Conservation (phyloP, 2,329 filamentous ascomycete genomes). For the Acephala macrosclerotiorum region DNA sequence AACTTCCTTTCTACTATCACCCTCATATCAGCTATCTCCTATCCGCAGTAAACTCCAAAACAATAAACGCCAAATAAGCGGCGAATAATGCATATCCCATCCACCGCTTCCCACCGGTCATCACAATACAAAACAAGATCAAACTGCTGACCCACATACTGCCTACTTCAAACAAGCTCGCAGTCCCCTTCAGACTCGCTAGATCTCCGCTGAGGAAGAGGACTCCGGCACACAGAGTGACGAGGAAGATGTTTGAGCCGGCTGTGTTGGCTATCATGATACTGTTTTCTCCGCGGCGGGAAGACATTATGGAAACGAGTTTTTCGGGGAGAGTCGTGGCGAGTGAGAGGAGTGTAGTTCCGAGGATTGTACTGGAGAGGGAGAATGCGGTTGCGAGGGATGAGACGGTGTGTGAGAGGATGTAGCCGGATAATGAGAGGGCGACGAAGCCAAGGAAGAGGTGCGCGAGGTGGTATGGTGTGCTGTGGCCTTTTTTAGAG, state of each 20-base stretch:
- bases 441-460: conserved; percentile 53
- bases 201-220: conserved; percentile 44
- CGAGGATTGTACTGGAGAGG: conserved; percentile 55
- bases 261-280: conserved; percentile 60
- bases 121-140: conserved; percentile 43
- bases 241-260: conserved; percentile 62
- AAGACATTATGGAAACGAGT: conserved; percentile 56
- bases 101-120: conserved; percentile 44
- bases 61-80: conserved; percentile 43
- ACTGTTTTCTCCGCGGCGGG: conserved; percentile 53
- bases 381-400: conserved; percentile 50
- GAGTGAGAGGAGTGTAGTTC: conserved; percentile 56
- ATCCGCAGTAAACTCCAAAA: conserved; percentile 30
- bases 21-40: conserved; percentile 17
- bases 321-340: conserved; percentile 63
- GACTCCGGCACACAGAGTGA: conserved; percentile 57
- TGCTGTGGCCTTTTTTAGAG: conserved; percentile 30
- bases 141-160: conserved; percentile 40
- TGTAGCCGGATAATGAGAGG: conserved; percentile 55
- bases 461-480: conserved; percentile 49
- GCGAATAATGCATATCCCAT: conserved; percentile 43
- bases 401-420: conserved; percentile 54
- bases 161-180: conserved; percentile 43
- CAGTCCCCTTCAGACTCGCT: conserved; percentile 35
- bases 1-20: neutral